Base-by-base conservation (phyloP, 495 filamentous ascomycete genomes). In the Podospora pseudopauciseta region DNA sequence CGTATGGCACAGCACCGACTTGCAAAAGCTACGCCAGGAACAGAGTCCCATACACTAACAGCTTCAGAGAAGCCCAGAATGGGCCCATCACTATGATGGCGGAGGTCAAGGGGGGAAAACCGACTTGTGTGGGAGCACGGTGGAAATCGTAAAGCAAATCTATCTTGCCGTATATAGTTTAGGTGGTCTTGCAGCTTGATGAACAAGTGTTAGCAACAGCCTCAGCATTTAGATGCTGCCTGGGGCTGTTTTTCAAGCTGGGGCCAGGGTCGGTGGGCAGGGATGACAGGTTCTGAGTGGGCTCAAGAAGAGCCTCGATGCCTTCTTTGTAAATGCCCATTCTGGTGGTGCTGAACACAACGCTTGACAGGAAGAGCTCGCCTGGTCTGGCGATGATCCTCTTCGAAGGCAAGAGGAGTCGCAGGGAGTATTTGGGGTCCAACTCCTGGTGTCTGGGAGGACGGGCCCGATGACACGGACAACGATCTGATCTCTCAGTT, bases 141-240 rank as follows among this genome's bases (percentile, higher is more conserved):
- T 13, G 39, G 39, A 13, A 73, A 66, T 73, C 74, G 76, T 77
- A 78, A 76, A 76, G 75, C 76, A 66, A 72, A 72, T 73, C 60
- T 49, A 49, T 49, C 39, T 67, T 72, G 72, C 70, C 72, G 72
- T 78, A 77, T 78, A 74, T 77, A 78, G 75, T 74, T 67, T 68
- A 23, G 1, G 23, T 23, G 73, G 34, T 64, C 0, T 18, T 58
- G 39, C 59, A 65, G 58, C 59, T 69, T 71, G 70, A 66, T 71
- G 69, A 75, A 67, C 63, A 67, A 70, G 66, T 73, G 69, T 69
- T 63, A 65, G 73, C 70, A 63, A 68, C 39, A 39, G 59, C 63
- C 59, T 54, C 55, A 65, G 65, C 54, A 55, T 28, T 20, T 20
- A 27, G 16, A 58, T 54, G 19, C 20, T n/a, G 53, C 54, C 44